These are phyloP conservation scores for Metschnikowia vanudenii DNA, from an alignment of 805 yeast species.

Conservation along the genomic window DNA sequence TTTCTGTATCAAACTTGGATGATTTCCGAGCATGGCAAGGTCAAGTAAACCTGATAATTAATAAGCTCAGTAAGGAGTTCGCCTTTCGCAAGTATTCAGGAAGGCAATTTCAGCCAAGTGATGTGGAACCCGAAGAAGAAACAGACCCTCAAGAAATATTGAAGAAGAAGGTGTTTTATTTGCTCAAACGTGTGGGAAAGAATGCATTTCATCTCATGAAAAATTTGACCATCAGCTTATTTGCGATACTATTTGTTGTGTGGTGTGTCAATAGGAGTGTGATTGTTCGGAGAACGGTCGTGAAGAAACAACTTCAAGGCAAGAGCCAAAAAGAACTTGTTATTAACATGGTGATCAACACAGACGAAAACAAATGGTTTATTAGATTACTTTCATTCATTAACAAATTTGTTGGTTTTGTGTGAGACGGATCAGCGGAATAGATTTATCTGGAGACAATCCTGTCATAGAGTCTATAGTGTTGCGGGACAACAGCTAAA, in stretches of 20 bases:
- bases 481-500: slow-evolving; percentile 13
- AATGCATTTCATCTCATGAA: slow-evolving; percentile 29
- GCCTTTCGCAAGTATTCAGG: slow-evolving; percentile 9
- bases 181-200: slow-evolving; percentile 30
- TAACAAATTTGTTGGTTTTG: slow-evolving; percentile 44
- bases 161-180: slow-evolving; percentile 22
- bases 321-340: slow-evolving; percentile 37
- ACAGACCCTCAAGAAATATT: slow-evolving; percentile 14
- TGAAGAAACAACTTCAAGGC: slow-evolving; percentile 28
- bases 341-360: slow-evolving; percentile 42
- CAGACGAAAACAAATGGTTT: slow-evolving; percentile 46
- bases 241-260: slow-evolving; percentile 38
- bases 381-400: slow-evolving; percentile 35
- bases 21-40: slow-evolving; percentile 55
- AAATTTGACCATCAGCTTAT: slow-evolving; percentile 35
- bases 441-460: neutral
- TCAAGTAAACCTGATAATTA: slow-evolving; percentile 48
- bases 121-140: slow-evolving; percentile 11
- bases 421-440: slow-evolving; percentile 11
- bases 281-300: slow-evolving; percentile 37
- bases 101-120: neutral
- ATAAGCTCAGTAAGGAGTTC: slow-evolving; percentile 43
- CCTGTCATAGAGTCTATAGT: neutral
- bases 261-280: slow-evolving; percentile 45
- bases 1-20: slow-evolving; percentile 20